phyloP scores from a whole-genome alignment of 2,329 filamentous ascomycete genomes.

The Fonsecaea erecta region DNA sequence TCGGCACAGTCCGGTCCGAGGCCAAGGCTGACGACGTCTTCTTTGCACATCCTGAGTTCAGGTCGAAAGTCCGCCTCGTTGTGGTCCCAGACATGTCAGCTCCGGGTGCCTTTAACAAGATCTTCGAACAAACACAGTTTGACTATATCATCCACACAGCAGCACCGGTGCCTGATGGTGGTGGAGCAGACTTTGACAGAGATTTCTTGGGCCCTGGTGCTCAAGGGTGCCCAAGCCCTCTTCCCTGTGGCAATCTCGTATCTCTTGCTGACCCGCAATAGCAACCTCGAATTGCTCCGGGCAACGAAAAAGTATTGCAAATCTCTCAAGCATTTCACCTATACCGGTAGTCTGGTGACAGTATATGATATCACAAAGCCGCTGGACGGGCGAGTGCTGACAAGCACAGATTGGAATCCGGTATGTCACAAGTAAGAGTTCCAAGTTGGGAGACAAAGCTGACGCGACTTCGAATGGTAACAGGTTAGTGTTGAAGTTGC shows the following conservation, averaged over 20 bases:
- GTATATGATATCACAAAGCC: slow-evolving; percentile 8
- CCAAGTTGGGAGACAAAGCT: background rate
- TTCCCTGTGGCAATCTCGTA: background rate
- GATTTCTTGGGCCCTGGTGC: slow-evolving; percentile 18
- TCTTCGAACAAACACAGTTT: slow-evolving; percentile 10
- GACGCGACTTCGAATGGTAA: background rate
- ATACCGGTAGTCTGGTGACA: slow-evolving; percentile 14
- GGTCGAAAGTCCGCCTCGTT: slow-evolving; percentile 10
- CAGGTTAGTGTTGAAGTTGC: slow-evolving; percentile 11
- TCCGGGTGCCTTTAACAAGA: slow-evolving; percentile 8
- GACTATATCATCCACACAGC: slow-evolving; percentile 21
- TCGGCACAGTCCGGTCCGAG: slow-evolving; percentile 13
- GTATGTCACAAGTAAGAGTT: background rate
- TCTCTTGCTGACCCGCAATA: background rate
- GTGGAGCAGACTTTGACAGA: slow-evolving; percentile 16
- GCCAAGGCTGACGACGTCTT: slow-evolving; percentile 20
- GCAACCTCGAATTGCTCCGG: slow-evolving; percentile 11
- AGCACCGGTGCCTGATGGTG: slow-evolving; percentile 17
- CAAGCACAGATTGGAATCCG: slow-evolving; percentile 12
- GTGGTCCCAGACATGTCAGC: slow-evolving; percentile 11
- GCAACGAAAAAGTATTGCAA: slow-evolving; percentile 5
- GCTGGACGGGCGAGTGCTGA: slow-evolving; percentile 2
- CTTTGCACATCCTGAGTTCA: slow-evolving; percentile 12
- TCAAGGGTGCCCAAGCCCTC: slow-evolving; percentile 8
- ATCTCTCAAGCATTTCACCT: slow-evolving; percentile 13